phyloP scores from a whole-genome alignment of 805 yeast species.

The Yamadazyma akitaensis region DNA sequence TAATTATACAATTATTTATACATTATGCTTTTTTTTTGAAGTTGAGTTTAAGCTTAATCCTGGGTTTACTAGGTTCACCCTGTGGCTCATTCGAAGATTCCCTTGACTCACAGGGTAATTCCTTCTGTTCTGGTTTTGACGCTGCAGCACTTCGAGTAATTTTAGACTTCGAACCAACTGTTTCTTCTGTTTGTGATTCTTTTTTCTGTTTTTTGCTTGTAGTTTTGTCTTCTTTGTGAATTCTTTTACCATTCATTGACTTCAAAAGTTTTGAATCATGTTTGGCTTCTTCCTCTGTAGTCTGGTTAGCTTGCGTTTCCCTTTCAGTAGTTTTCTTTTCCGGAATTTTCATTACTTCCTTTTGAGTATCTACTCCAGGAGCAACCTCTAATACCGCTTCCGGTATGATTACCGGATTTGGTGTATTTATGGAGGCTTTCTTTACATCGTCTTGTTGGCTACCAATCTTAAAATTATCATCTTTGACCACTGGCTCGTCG shows the following conservation, averaged over 20 bases:
- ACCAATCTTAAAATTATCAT: background rate
- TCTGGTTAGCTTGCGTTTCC: background rate
- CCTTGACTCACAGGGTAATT: background rate
- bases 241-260: background rate
- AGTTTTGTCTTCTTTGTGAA: background rate
- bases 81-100: background rate
- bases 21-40: conserved; percentile 5
- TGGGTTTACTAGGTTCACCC: background rate
- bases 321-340: background rate
- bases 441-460: background rate
- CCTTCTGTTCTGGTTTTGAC: background rate
- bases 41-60: conserved; percentile 9
- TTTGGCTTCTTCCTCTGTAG: background rate
- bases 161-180: background rate
- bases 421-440: background rate
- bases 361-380: background rate
- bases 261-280: background rate
- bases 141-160: background rate
- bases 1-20: background rate
- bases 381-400: background rate
- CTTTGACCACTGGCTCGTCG: background rate
- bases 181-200: background rate
- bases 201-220: background rate
- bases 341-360: background rate
- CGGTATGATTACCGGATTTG: background rate